Evolutionary conservation across 805 yeast genomes (phyloP), one percentile per base, ranked within the genome.

Genomic region (Wickerhamiella azymoides): DNA sequence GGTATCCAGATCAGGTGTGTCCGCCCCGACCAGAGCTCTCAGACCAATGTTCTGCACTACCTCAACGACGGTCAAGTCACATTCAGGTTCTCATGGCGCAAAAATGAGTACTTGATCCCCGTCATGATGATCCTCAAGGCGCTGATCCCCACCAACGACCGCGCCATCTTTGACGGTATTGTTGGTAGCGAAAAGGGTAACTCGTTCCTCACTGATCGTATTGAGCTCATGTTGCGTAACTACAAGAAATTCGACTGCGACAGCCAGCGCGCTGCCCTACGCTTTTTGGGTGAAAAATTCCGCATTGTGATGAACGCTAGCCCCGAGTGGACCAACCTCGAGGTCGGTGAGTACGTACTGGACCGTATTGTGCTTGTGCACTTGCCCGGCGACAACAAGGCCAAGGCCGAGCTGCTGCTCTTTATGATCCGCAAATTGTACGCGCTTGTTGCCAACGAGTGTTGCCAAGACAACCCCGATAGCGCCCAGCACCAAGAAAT

Each of bases 401-500:
- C 86, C 63, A 92, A 92, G 67, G 86, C 84, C 64, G 73, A 85
- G 59, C 70, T 88, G 80, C 67, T 92, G 50, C 65, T 88, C 50
- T 92, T 88, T 67, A 92, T 92, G 97, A 79, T 92, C 57, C 77
- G 97, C 71, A 92, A 92, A 66, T 73, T 92, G 50, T 92, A 92
- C 63, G 74, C 97, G 0, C 72, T 92, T 52, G 97, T 89, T 39
- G 96, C 96, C 32, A 96, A 96, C 50, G 96, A 89, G 61, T 89
- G 96, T 64, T 70, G 88, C 45, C 89, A 96, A 14, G 98, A 92
- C 64, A 92, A 92, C 67, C 98, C 98, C 62, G 98, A 92, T 79
- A 94, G 97, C 42, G 84, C 96, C 9, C 98, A 92, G 71, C 96
- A 92, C 71, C 98, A 92, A 67, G 98, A 92, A 67, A 84, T 92